These are phyloP conservation scores for Suillus paluster DNA, from an alignment of 768 basidiomycete species.

Conservation along the genomic window DNA sequence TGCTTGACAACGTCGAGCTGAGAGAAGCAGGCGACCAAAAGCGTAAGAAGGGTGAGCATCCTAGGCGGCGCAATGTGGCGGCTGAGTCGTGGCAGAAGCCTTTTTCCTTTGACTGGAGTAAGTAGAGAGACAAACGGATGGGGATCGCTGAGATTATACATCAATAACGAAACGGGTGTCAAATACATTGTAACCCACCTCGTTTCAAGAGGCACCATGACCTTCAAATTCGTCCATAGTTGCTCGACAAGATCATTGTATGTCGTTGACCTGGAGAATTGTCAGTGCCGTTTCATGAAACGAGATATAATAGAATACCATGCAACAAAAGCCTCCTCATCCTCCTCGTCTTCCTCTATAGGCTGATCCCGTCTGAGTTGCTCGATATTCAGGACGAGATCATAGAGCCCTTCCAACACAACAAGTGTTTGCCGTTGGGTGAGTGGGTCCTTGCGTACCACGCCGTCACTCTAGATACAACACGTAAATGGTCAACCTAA, in stretches of 20 bases:
- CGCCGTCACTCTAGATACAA: slow-evolving; percentile 55
- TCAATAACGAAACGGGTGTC: not conserved
- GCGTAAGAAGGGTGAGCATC: slow-evolving; percentile 86
- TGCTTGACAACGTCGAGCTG: slow-evolving; percentile 91
- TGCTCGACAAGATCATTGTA: slow-evolving; percentile 63
- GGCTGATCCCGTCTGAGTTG: slow-evolving; percentile 84
- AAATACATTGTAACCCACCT: slow-evolving; percentile 54
- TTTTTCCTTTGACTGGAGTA: slow-evolving; percentile 89
- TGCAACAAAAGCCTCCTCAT: slow-evolving; percentile 43
- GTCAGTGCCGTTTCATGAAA: slow-evolving; percentile 10
- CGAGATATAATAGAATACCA: slow-evolving; percentile 48
- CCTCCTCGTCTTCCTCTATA: slow-evolving; percentile 48
- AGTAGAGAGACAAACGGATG: slow-evolving; percentile 97
- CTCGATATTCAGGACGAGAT: slow-evolving; percentile 81
- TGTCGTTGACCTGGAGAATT: slow-evolving; percentile 55
- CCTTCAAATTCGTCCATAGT: slow-evolving; percentile 81
- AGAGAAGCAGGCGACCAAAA: slow-evolving; percentile 91
- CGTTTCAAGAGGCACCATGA: slow-evolving; percentile 93
- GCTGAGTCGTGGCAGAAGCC: slow-evolving; percentile 84
- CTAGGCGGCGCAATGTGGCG: slow-evolving; percentile 80
- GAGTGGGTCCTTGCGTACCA: slow-evolving; percentile 73
- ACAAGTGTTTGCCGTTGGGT: slow-evolving; percentile 77
- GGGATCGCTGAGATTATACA: slow-evolving; percentile 61
- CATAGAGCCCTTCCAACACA: slow-evolving; percentile 85
- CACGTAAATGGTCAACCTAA: not conserved